Evolutionary conservation across 306 rosid genomes (phyloP).

Genomic region (Sphenostylis stenocarpa): DNA sequence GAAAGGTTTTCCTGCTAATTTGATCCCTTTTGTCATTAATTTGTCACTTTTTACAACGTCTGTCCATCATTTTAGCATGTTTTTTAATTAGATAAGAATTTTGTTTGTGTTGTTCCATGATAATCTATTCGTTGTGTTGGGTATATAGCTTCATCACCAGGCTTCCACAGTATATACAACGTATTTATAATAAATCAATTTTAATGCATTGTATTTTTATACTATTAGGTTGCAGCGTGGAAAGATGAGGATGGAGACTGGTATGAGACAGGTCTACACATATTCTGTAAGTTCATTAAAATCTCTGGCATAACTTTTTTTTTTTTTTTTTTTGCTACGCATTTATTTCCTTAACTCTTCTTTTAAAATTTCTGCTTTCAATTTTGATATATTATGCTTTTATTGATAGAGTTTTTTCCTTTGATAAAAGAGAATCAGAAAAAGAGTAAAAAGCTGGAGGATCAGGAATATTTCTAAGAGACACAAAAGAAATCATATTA

Average conservation of each 20-base stretch:
- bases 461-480: neutral
- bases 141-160: constrained; percentile 4
- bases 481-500: neutral
- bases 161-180: neutral
- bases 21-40: constrained; percentile 24
- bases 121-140: neutral
- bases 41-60: constrained; percentile 17
- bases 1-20: constrained; percentile 73
- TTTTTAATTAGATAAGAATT: neutral
- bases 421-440: neutral
- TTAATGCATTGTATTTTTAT: constrained; percentile 14
- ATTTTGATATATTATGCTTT: neutral
- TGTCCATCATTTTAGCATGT: constrained; percentile 22
- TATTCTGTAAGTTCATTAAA: constrained; percentile 74
- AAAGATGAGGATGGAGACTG: constrained; percentile 96
- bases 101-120: constrained; percentile 10
- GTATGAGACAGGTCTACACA: constrained; percentile 97
- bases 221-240: constrained; percentile 89
- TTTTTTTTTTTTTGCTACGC: constrained; percentile 17
- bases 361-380: neutral
- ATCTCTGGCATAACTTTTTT: neutral
- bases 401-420: neutral
- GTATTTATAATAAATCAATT: constrained; percentile 20
- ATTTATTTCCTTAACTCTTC: neutral
- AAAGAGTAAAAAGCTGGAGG: neutral